Percentiles rank a stretch among this genome's conserved stretches.
Conservation (phyloP, 805 yeast genomes). For the Ogataea siamensis region DNA sequence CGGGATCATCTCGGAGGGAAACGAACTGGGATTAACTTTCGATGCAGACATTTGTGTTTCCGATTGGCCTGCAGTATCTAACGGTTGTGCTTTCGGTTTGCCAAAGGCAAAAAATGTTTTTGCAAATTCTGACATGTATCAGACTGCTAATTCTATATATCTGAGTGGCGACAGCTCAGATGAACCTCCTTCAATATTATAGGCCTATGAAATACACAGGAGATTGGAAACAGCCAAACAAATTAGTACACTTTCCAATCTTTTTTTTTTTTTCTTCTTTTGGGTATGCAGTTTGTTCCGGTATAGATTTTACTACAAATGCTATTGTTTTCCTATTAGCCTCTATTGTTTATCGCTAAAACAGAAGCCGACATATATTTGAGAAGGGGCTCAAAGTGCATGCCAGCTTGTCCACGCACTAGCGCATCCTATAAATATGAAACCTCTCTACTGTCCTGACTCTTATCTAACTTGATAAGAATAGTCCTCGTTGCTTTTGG, state of each 20-base stretch:
- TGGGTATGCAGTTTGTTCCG: constrained; percentile 9
- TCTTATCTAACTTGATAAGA: constrained; percentile 1
- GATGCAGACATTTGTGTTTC: constrained; percentile 12
- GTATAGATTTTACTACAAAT: not conserved
- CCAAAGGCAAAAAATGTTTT: constrained; percentile 38
- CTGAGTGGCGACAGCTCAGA: constrained; percentile 1
- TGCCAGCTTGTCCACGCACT: not conserved
- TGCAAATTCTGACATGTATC: constrained; percentile 39
- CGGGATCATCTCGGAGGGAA: constrained; percentile 39
- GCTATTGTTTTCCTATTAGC: constrained; percentile 1
- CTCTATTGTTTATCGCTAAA: constrained; percentile 1
- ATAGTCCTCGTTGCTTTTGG: not conserved
- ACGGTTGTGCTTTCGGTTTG: constrained; percentile 19
- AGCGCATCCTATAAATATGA: not conserved
- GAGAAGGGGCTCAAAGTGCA: not conserved
- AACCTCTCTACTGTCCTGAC: not conserved
- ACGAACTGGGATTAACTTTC: constrained; percentile 18
- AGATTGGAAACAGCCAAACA: constrained; percentile 7
- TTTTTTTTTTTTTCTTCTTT: constrained; percentile 8
- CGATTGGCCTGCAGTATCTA: constrained; percentile 5
- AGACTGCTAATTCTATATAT: not conserved
- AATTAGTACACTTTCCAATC: constrained; percentile 9
- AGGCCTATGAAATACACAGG: not conserved
- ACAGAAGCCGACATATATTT: not conserved
- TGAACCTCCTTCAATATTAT: not conserved